Evolutionary conservation across 2,329 filamentous ascomycete species (phyloP), one percentile per base, ranked within the genome.

Genomic region (Monilinia vaccinii-corymbosi): DNA sequence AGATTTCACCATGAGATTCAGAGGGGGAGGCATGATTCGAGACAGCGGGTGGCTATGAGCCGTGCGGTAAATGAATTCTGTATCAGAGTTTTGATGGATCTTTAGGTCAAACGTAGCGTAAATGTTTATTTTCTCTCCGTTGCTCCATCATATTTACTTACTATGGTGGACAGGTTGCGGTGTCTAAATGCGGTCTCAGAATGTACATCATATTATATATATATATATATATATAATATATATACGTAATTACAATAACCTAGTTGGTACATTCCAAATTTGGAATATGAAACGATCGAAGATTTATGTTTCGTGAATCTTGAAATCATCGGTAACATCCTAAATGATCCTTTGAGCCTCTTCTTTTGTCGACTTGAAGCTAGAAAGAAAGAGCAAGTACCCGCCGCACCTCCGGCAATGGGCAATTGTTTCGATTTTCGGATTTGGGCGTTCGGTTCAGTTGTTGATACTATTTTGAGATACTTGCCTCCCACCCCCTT

Each of bases 261-360:
- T 40, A 58, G 38, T 11, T 58, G 28, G 21, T 42, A 42, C 42
- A 49, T 55, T 60, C 57, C 57, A 32, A 31, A 40, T 60, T 36
- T 38, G 49, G 57, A 23, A 40, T 31, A 23, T 55, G 49, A 60
- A 59, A 60, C 57, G 36, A 36, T 45, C 57, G 45, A 60, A 46
- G 38, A 55, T 48, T 42, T 49, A 60, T 14, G 16, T 23, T 25
- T 42, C n/a, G 38, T 51, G 42, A 40, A 40, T 34, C 38, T 44
- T 55, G 49, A 40, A 60, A 48, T 60, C 49, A 60, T 34, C 49
- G 23, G 57, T 60, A 9, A 55, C 36, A 60, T 47, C 18, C 23
- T 60, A 55, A 36, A 47, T 55, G 57, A 46, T 55, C 57, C 57
- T 55, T 31, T 47, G 57, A 60, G 49, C 57, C 32, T 60, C 57